phyloP scores from a whole-genome alignment of 2,329 filamentous ascomycete genomes.

The Arthrobotrys musiformis region DNA sequence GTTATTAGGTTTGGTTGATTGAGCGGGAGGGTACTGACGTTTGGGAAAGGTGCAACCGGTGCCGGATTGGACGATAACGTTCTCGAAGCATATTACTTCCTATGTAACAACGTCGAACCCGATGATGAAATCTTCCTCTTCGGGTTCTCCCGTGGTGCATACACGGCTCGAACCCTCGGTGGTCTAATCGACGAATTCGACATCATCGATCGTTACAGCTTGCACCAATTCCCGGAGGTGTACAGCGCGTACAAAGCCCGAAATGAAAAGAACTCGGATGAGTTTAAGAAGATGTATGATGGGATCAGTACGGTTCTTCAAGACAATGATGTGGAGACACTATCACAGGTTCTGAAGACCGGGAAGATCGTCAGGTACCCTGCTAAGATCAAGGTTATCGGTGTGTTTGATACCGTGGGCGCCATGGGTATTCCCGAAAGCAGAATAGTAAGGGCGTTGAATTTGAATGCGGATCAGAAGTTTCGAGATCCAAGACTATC shows the following conservation, averaged over 20 bases:
- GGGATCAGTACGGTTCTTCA: slow-evolving; percentile 36
- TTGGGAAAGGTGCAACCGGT: slow-evolving; percentile 57
- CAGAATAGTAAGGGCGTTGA: slow-evolving; percentile 54
- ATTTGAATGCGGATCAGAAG: slow-evolving; percentile 55
- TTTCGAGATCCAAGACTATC: slow-evolving; percentile 46
- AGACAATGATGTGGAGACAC: slow-evolving; percentile 41
- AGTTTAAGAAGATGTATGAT: slow-evolving; percentile 48
- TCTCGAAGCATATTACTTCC: slow-evolving; percentile 72
- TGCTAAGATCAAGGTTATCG: slow-evolving; percentile 59
- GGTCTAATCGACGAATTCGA: slow-evolving; percentile 50
- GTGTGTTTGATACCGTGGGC: slow-evolving; percentile 61
- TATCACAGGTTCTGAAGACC: slow-evolving; percentile 37
- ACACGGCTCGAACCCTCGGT: slow-evolving; percentile 41
- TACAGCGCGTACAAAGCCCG: slow-evolving; percentile 51
- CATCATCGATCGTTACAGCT: slow-evolving; percentile 51
- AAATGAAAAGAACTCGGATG: slow-evolving; percentile 31
- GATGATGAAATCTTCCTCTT: slow-evolving; percentile 68
- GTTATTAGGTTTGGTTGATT: background rate
- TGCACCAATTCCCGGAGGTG: slow-evolving; percentile 41
- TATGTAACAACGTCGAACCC: slow-evolving; percentile 71
- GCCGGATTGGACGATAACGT: slow-evolving; percentile 64
- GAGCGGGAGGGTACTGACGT: background rate
- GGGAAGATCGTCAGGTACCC: slow-evolving; percentile 47
- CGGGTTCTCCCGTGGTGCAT: slow-evolving; percentile 48
- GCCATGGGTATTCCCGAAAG: slow-evolving; percentile 61